Percentiles rank a stretch among this genome's conserved stretches.
Evolutionary conservation across 2,329 filamentous ascomycete species (phyloP).

Genomic region (Cercospora berteroae): DNA sequence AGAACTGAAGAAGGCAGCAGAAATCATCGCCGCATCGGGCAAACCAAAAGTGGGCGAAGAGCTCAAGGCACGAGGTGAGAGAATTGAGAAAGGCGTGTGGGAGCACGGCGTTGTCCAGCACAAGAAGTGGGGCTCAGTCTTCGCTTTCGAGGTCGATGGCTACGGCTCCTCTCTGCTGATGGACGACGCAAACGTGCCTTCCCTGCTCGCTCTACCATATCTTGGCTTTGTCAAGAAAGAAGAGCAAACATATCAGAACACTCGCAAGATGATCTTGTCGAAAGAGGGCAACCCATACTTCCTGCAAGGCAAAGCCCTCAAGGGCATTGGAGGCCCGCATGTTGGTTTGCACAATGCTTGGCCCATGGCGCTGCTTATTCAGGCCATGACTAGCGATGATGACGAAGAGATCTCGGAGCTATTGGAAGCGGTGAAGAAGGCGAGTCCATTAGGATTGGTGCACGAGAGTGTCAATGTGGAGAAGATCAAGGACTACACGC

Average conservation of each 20-base stretch:
- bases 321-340: conserved; percentile 81
- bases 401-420: conserved; percentile 77
- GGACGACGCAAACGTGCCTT: conserved; percentile 88
- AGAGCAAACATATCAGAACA: conserved; percentile 80
- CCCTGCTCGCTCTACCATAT: conserved; percentile 71
- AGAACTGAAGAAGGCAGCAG: conserved; percentile 73
- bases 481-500: conserved; percentile 66
- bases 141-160: conserved; percentile 84
- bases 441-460: conserved; percentile 73
- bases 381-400: conserved; percentile 82
- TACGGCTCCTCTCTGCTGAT: conserved; percentile 80
- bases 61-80: conserved; percentile 58
- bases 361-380: conserved; percentile 93
- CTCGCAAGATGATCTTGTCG: conserved; percentile 74
- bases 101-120: conserved; percentile 79
- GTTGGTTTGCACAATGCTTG: conserved; percentile 88
- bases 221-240: conserved; percentile 68
- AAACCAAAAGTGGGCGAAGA: conserved; percentile 52
- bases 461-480: conserved; percentile 93
- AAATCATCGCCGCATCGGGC: conserved; percentile 62
- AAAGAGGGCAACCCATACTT: conserved; percentile 85
- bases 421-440: conserved; percentile 70
- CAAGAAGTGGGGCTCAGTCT: conserved; percentile 72
- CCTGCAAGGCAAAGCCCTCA: conserved; percentile 71
- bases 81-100: conserved; percentile 74